Evolutionary conservation across 129 eudicot species (phyloP).

Genomic region (Deinandra increscens): DNA sequence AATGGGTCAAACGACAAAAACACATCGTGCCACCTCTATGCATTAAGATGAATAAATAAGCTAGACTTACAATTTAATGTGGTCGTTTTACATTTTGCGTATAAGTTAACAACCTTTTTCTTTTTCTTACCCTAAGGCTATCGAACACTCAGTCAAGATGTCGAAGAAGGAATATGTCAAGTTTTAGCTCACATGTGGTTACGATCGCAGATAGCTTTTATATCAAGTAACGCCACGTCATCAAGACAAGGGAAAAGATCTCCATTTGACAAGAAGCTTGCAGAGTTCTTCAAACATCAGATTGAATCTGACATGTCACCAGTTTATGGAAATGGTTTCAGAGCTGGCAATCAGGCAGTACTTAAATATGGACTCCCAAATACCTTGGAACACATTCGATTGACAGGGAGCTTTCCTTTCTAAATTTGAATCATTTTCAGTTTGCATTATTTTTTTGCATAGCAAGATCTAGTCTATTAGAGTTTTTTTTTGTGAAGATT

Average conservation of each 20-base stretch:
- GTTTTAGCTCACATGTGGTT: constrained; percentile 91
- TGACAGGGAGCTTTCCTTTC: constrained; percentile 75
- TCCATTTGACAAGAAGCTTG: constrained; percentile 83
- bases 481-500: constrained; percentile 29
- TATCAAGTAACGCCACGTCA: constrained; percentile 32
- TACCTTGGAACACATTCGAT: constrained; percentile 72
- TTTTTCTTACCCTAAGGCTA: constrained; percentile 30
- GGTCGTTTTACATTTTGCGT: neutral
- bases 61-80: neutral
- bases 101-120: neutral
- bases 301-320: constrained; percentile 82
- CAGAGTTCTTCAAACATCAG: constrained; percentile 72
- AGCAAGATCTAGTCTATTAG: constrained; percentile 16
- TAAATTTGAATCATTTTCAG: constrained; percentile 25
- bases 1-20: neutral
- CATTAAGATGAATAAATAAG: neutral
- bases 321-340: constrained; percentile 71
- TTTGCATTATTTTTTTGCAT: constrained; percentile 17
- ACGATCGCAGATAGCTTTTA: constrained; percentile 47
- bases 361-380: constrained; percentile 66
- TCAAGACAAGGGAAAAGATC: constrained; percentile 55
- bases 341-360: constrained; percentile 74
- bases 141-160: constrained; percentile 74
- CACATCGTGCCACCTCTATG: neutral
- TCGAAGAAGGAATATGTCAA: constrained; percentile 94